Evolutionary conservation across 305 asterid species (phyloP).

Genomic region (Ilex paraguariensis): DNA sequence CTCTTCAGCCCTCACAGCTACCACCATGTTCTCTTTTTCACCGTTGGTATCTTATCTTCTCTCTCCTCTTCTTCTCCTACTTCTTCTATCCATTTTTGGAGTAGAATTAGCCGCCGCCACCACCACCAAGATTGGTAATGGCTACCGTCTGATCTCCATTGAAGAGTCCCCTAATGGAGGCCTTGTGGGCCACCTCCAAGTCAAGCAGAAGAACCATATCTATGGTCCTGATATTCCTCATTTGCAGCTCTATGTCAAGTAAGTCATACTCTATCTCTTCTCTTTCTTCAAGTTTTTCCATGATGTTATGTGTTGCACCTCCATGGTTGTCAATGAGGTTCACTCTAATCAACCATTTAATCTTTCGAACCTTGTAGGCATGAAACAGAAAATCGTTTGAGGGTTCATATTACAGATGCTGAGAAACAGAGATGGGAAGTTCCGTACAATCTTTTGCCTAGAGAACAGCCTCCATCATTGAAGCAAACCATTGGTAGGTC

Average conservation of each 20-base stretch:
- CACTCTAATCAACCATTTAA: neutral
- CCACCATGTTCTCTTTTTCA: constrained; percentile 10
- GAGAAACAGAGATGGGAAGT: constrained; percentile 87
- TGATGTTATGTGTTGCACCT: no score
- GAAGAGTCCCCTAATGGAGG: constrained; percentile 67
- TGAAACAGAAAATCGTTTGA: constrained; percentile 71
- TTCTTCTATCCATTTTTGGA: constrained; percentile 13
- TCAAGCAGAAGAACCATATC: constrained; percentile 54
- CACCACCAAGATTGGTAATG: constrained; percentile 58
- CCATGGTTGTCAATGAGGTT: no score
- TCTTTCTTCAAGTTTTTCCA: no score
- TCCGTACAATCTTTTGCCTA: constrained; percentile 73
- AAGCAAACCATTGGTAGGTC: constrained; percentile 28
- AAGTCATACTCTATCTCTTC: constrained; percentile 5
- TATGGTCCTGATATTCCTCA: constrained; percentile 83
- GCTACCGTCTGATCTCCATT: constrained; percentile 69
- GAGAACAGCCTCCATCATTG: constrained; percentile 52
- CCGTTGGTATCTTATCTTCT: constrained; percentile 12
- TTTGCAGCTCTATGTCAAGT: constrained; percentile 83
- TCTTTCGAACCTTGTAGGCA: constrained; percentile 38
- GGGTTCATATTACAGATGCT: constrained; percentile 92
- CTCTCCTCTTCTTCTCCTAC: constrained; percentile 8
- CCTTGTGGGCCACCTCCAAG: constrained; percentile 63
- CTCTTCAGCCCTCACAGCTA: constrained; percentile 10
- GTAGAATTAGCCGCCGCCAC: constrained; percentile 12